Evolutionary conservation across 257 asterid species (phyloP), one percentile per base, ranked within the genome.

Genomic region (Solanum bulbocastanum): DNA sequence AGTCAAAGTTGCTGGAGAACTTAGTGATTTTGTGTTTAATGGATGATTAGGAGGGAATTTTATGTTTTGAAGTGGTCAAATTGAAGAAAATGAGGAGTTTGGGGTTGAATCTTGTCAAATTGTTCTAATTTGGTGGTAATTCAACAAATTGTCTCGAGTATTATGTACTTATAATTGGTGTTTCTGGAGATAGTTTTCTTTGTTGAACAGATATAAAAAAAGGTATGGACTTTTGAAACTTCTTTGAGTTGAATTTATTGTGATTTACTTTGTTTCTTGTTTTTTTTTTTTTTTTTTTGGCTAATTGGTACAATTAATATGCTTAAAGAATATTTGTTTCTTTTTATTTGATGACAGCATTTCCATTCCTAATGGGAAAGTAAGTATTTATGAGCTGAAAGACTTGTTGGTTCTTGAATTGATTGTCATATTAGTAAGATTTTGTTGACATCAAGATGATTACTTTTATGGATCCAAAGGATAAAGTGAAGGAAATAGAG

Each of bases 401-500:
- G 49, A 76, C n/a, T 58, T 58, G 20, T 75, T 25, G 84, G 25
- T 72, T 60, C 10, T 75, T 66, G 58, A 37, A 65, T 62, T 56
- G 39, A 36, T 83, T 39, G 83, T 23, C 30, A 39, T 58, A 8
- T 52, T 86, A 27, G 37, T 30, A 72, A 44, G 58, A 10, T 16
- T 82, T 52, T 30, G 42, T 82, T 82, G 85, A 49, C 66, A 82
- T 82, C 72, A 86, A 73, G 88, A 94, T 95, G 98, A 93, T 92
- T 84, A 91, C 95, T 3, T 92, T 94, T 84, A 92, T 93, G 94
- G 98, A 94, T 32, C 83, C 97, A 3, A 94, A 91, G 87, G 98
- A 93, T 11, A 90, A 88, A 39, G 85, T 74, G 89, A 90, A 91
- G 87, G 98, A 94, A 90, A 85, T 89, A 60, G 68, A 23, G 75